Conservation (phyloP, 345 rosid genomes). For the Eucalyptus marginata region DNA sequence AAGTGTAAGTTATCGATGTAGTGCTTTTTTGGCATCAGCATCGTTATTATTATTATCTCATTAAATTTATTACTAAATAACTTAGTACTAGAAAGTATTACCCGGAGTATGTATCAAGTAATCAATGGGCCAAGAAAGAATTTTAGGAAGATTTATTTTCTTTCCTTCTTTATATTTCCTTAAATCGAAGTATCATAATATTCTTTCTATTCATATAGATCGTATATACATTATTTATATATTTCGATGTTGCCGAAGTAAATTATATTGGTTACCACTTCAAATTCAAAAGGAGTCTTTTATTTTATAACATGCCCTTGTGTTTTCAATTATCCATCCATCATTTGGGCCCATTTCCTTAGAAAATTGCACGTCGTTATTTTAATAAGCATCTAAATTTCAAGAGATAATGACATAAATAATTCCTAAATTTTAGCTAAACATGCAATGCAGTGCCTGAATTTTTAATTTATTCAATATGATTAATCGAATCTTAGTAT, state of each 20-base stretch:
- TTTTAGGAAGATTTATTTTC: background rate
- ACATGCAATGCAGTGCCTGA: rapidly evolving
- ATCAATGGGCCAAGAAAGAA: background rate
- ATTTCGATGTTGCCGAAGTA: background rate
- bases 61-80: background rate
- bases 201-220: background rate
- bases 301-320: background rate
- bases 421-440: too few relatives aligned
- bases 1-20: background rate
- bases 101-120: background rate
- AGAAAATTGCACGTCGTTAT: background rate
- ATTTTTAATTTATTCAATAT: too few relatives aligned
- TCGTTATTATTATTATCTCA: background rate
- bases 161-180: background rate
- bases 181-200: background rate
- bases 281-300: background rate
- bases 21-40: background rate
- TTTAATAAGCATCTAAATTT: background rate
- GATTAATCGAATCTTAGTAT: rapidly evolving
- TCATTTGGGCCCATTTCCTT: background rate
- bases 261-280: background rate
- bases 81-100: background rate
- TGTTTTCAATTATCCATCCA: background rate
- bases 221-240: background rate
- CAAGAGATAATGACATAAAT: background rate